phyloP scores from a whole-genome alignment of 2,329 filamentous ascomycete genomes.

The Cadophora luteo-olivacea region DNA sequence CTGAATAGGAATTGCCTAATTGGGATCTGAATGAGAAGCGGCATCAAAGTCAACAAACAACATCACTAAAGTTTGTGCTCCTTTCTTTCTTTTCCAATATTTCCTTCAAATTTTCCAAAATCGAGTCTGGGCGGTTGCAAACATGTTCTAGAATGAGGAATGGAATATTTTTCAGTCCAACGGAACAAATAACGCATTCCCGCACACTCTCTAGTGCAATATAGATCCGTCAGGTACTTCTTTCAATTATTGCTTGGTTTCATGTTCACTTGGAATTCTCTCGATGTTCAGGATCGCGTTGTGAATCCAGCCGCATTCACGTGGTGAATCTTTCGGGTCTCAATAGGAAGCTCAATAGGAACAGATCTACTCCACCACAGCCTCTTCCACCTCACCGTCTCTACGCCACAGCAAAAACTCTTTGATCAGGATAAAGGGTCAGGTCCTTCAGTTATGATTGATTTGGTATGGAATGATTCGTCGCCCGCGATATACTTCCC shows the following conservation, averaged over 20 bases:
- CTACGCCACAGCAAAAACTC: background rate
- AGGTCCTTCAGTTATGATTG: background rate
- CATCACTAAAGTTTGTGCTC: background rate
- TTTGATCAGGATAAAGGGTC: constrained; percentile 8
- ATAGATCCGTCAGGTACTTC: background rate
- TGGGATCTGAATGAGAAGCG: constrained; percentile 4
- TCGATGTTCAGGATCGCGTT: background rate
- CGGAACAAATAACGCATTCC: background rate
- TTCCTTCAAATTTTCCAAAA: background rate
- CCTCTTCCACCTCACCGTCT: background rate
- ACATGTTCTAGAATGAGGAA: too few relatives aligned
- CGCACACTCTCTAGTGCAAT: background rate
- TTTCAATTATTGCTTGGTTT: background rate
- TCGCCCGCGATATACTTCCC: background rate
- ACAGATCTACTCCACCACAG: background rate
- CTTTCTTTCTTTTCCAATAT: background rate
- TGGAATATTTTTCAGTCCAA: background rate
- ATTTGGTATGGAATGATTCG: constrained; percentile 1
- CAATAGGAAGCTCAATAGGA: constrained; percentile 26
- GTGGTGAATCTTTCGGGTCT: constrained; percentile 12
- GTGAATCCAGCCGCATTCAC: constrained; percentile 6
- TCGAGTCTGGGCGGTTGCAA: background rate
- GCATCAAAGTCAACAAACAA: background rate
- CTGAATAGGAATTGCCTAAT: constrained; percentile 31
- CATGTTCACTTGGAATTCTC: background rate